These are phyloP conservation scores for Phylloporus sp. DNA, from an alignment of 768 basidiomycete species.

Conservation along the genomic window DNA sequence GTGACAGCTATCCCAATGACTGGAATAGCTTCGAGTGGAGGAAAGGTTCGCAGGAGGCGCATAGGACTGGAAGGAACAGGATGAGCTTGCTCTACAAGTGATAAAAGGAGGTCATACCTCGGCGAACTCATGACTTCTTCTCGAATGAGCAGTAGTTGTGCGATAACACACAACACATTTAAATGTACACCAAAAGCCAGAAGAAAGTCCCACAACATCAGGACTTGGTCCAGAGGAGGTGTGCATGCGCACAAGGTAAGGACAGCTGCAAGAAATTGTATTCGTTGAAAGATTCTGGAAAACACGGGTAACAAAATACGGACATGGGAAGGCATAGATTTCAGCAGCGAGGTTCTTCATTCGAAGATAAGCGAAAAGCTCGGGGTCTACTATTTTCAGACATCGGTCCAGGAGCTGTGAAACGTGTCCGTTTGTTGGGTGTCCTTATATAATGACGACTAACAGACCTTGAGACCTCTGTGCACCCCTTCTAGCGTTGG, in stretches of 20 bases:
- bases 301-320: slow-evolving; percentile 26
- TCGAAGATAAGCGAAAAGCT: slow-evolving; percentile 73
- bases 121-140: slow-evolving; percentile 84
- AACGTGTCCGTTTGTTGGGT: background rate
- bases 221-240: slow-evolving; percentile 90
- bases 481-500: slow-evolving; percentile 96
- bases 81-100: background rate
- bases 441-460: background rate
- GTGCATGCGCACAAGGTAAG: slow-evolving; percentile 96
- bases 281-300: background rate
- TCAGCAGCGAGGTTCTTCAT: slow-evolving; percentile 93
- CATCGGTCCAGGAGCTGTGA: slow-evolving; percentile 86
- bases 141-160: slow-evolving; percentile 85
- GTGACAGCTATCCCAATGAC: slow-evolving; percentile 93
- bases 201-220: slow-evolving; percentile 96
- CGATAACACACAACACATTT: slow-evolving; percentile 95
- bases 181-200: slow-evolving; percentile 95
- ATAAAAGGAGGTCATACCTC: slow-evolving; percentile 50
- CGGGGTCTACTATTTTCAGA: slow-evolving; percentile 85
- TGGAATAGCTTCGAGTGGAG: slow-evolving; percentile 79
- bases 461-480: slow-evolving; percentile 77
- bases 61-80: slow-evolving; percentile 63
- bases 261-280: slow-evolving; percentile 51
- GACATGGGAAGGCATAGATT: slow-evolving; percentile 96
- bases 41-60: slow-evolving; percentile 90